Conservation (phyloP, 352 stramenopile genomes). For the Phytophthora pluvialis region DNA sequence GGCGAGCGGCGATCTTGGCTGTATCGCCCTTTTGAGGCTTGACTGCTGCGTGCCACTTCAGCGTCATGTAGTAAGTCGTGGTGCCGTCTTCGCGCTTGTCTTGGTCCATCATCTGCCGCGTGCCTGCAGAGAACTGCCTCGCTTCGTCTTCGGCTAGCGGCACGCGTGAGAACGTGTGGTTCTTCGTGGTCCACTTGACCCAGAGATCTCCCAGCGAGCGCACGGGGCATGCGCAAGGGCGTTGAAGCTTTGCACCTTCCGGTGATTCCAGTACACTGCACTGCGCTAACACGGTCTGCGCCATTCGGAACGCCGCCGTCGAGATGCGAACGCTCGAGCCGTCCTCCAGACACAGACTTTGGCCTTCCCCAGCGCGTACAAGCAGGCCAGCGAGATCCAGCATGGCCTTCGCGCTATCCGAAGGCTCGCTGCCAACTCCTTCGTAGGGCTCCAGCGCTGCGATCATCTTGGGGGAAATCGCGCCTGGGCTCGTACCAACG, state of each 20-base stretch:
- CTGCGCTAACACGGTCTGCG: constrained; percentile 65
- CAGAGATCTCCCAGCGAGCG: constrained; percentile 82
- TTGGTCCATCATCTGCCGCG: constrained; percentile 87
- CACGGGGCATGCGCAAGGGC: constrained; percentile 72
- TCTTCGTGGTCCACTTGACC: constrained; percentile 80
- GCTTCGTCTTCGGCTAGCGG: constrained; percentile 62
- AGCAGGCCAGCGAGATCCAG: constrained; percentile 61
- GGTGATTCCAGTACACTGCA: constrained; percentile 73
- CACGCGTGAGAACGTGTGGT: constrained; percentile 80
- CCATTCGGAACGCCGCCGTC: constrained; percentile 64
- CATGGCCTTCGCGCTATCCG: constrained; percentile 37
- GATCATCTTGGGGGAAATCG: constrained; percentile 74
- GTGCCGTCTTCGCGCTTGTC: constrained; percentile 43
- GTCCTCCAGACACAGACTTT: constrained; percentile 39
- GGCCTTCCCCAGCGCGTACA: constrained; percentile 56
- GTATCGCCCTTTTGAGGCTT: constrained; percentile 88
- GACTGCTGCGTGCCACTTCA: constrained; percentile 85
- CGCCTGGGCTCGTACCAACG: constrained; percentile 57
- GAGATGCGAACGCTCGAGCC: constrained; percentile 47
- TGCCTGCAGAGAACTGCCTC: constrained; percentile 72
- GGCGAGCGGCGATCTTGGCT: constrained; percentile 80
- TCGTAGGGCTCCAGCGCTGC: constrained; percentile 59
- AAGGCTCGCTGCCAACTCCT: constrained; percentile 17
- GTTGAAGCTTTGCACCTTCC: constrained; percentile 67
- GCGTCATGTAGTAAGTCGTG: constrained; percentile 76